Base-by-base conservation (phyloP, 2,329 filamentous ascomycete species). In the Diplodia scrobiculata region DNA sequence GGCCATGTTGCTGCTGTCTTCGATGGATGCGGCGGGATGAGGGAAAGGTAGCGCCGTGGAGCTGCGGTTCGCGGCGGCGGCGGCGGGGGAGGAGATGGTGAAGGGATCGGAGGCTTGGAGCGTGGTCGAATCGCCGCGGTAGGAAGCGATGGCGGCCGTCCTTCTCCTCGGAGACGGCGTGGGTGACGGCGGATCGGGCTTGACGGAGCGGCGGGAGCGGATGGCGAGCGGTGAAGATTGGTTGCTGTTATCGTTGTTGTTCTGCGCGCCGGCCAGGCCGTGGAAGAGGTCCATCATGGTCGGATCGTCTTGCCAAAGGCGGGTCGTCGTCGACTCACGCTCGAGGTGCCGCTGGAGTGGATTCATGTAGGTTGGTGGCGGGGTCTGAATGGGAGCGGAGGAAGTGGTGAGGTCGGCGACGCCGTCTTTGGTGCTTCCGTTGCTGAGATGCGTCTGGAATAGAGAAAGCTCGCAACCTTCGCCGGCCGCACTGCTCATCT, bases 361-460 rank as follows among this genome's bases (percentile, higher is more conserved):
- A 13, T n/a, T n/a, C 13, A 29, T 21, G 36, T 48, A 34, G 55
- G 19, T 11, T 25, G 55, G 27, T 7, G 55, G 55, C 17, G 38
- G 27, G 55, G 21, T 47, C 7, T 45, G 41, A 2, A 7, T n/a
- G 41, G 38, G 2, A 14, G 41, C 17, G 5, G 41, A 19, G 41
- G 41, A 19, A 5, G 17, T 19, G 41, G 41, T 19, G 41, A 45
- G 17, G 17, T 45, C 41, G 41, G 41, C 41, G 41, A 45, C 41
- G 27, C 11, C 50, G 50, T n/a, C 27, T n/a, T 25, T 10, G 25
- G 25, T 21, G 10, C 38, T 47, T 6, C 25, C 59, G 29, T 9
- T 29, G 60, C 60, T 63, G 32, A 63, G 60, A 25, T 63, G 60
- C 21, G 60, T 52, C 5, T 53, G 60, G 34, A 63, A 52, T n/a